Evolutionary conservation across 2,329 filamentous ascomycete genomes (phyloP).

Genomic region (Drechmeria coniospora): DNA sequence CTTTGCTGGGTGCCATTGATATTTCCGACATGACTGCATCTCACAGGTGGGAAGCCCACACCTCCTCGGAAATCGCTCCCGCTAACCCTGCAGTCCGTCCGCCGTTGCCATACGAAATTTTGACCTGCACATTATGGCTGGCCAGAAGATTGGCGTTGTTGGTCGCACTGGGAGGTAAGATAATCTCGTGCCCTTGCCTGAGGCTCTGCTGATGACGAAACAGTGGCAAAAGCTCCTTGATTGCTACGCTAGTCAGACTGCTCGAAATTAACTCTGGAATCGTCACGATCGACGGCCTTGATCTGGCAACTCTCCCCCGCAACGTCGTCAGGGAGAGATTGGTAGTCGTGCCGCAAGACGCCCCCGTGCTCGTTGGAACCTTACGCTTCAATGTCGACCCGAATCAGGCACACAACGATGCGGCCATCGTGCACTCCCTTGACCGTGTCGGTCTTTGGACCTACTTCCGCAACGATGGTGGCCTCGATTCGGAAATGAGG

Average conservation of each 20-base stretch:
- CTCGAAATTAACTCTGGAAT: constrained; percentile 4
- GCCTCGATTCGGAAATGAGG: constrained; percentile 1
- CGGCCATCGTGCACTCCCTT: constrained; percentile 3
- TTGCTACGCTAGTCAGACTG: constrained; percentile 7
- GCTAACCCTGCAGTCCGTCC: neutral
- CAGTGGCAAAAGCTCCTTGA: constrained; percentile 10
- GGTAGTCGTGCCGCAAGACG: constrained; percentile 8
- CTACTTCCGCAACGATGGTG: constrained; percentile 2
- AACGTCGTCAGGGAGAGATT: constrained; percentile 7
- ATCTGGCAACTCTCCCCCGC: constrained; percentile 5
- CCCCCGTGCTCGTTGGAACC: constrained; percentile 5
- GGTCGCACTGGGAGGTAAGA: constrained; percentile 17
- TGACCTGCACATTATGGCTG: constrained; percentile 3
- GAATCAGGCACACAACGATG: constrained; percentile 2
- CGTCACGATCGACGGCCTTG: constrained; percentile 6
- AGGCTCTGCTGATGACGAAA: neutral
- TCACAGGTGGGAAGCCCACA: neutral
- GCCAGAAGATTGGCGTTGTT: constrained; percentile 17
- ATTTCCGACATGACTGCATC: constrained; percentile 2
- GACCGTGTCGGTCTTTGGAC: constrained; percentile 3
- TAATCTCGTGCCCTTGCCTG: neutral
- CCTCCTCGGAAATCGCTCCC: neutral
- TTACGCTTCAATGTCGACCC: constrained; percentile 7
- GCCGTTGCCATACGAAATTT: constrained; percentile 1
- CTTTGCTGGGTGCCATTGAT: constrained; percentile 1